Percentiles rank a stretch among this genome's conserved stretches.
Conservation (phyloP, 345 rosid species). For the Luvunga scandens region DNA sequence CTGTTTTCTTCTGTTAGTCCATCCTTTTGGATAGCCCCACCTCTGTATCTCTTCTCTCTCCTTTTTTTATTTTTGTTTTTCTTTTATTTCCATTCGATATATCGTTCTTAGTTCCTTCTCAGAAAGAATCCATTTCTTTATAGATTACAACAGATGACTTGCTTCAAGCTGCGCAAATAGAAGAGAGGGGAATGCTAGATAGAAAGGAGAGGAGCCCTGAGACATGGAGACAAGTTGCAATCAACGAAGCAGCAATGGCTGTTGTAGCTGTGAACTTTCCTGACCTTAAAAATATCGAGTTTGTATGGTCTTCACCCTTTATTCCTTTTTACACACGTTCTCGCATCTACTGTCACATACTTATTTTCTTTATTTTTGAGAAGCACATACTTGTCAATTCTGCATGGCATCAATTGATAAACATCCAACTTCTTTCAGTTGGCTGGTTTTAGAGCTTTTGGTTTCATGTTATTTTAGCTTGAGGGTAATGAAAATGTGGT, state of each 20-base stretch:
- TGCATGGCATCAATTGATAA: background rate
- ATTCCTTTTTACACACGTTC: slow-evolving; percentile 1
- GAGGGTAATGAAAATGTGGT: background rate
- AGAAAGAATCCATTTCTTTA: slow-evolving; percentile 14
- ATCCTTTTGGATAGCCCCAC: background rate
- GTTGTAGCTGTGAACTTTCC: slow-evolving; percentile 92
- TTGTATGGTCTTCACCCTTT: slow-evolving; percentile 47
- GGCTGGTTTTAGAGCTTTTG: background rate
- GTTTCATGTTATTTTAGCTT: background rate
- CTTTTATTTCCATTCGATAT: background rate
- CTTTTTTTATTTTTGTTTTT: too few species aligned
- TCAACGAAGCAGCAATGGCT: slow-evolving; percentile 96
- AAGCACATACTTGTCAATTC: background rate
- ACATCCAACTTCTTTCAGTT: slow-evolving; percentile 1
- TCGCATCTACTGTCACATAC: background rate
- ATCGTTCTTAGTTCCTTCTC: background rate
- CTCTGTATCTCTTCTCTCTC: background rate
- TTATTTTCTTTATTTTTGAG: too few species aligned
- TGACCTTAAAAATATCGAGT: slow-evolving; percentile 81
- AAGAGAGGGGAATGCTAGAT: slow-evolving; percentile 93
- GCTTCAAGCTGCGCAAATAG: slow-evolving; percentile 94
- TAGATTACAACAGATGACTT: slow-evolving; percentile 95
- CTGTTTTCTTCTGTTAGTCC: background rate
- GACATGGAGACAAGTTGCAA: slow-evolving; percentile 85
- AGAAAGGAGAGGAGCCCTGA: slow-evolving; percentile 75